Conservation (phyloP, 768 basidiomycete species). For the Xerocomus spinulosus region DNA sequence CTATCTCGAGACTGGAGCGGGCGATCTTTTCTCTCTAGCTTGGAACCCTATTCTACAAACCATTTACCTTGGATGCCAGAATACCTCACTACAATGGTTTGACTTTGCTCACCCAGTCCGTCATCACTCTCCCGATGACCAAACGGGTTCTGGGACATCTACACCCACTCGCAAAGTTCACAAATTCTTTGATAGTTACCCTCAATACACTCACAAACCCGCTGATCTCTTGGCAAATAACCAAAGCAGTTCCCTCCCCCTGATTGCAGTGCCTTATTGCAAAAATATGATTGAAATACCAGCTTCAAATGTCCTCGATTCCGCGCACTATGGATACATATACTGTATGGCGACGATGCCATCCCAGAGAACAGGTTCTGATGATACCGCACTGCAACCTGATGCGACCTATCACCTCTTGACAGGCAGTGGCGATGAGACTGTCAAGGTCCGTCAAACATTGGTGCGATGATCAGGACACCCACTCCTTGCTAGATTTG, state of each 20-base stretch:
- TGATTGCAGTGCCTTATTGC: slow-evolving; percentile 26
- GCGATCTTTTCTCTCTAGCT: slow-evolving; percentile 81
- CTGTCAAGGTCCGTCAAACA: slow-evolving; percentile 60
- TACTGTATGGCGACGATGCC: slow-evolving; percentile 69
- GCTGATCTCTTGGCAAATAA: slow-evolving; percentile 70
- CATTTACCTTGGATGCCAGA: slow-evolving; percentile 86
- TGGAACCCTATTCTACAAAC: slow-evolving; percentile 70
- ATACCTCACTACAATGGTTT: slow-evolving; percentile 91
- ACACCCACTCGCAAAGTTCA: slow-evolving; percentile 54
- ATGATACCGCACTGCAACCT: slow-evolving; percentile 22
- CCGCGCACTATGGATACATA: slow-evolving; percentile 93
- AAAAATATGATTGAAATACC: slow-evolving; percentile 48
- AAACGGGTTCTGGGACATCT: slow-evolving; percentile 28
- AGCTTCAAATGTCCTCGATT: slow-evolving; percentile 68
- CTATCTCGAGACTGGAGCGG: slow-evolving; percentile 73
- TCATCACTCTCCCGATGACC: slow-evolving; percentile 3
- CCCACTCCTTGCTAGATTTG: slow-evolving; percentile 49
- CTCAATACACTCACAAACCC: slow-evolving; percentile 60
- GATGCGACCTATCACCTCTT: slow-evolving; percentile 48
- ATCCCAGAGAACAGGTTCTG: slow-evolving; percentile 36
- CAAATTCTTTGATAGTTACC: slow-evolving; percentile 91
- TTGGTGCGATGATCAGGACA: not conserved
- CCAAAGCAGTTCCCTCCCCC: slow-evolving; percentile 30
- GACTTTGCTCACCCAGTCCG: slow-evolving; percentile 40
- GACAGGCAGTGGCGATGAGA: slow-evolving; percentile 89